Evolutionary conservation across 75 land plant genomes (phyloP).

Genomic region (Pinus albicaulis): DNA sequence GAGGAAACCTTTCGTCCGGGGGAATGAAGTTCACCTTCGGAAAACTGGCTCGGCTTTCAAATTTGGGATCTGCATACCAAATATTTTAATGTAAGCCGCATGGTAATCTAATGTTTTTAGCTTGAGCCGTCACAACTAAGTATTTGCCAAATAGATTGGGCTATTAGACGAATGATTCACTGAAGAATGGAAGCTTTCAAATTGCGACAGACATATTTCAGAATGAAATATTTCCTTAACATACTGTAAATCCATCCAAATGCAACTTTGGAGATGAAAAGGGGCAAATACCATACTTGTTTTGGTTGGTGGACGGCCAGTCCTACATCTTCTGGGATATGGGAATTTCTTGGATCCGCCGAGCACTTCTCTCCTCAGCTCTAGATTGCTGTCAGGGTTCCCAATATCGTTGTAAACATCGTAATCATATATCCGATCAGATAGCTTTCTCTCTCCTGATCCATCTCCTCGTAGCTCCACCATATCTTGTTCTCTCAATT

Average conservation of each 20-base stretch:
- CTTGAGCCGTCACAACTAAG: too few relatives aligned
- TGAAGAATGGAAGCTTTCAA: too few relatives aligned
- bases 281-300: background rate
- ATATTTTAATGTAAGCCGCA: too few relatives aligned
- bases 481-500: slow-evolving; percentile 49
- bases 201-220: too few relatives aligned
- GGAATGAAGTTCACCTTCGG: background rate
- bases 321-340: background rate
- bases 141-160: too few relatives aligned
- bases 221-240: too few relatives aligned
- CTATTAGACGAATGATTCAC: too few relatives aligned
- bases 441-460: slow-evolving; percentile 12
- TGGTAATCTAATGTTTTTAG: too few relatives aligned
- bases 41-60: too few relatives aligned
- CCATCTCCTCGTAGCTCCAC: slow-evolving; percentile 14
- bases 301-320: background rate
- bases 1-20: background rate
- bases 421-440: slow-evolving; percentile 21
- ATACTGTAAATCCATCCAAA: too few relatives aligned
- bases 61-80: too few relatives aligned
- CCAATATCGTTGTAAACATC: slow-evolving; percentile 24
- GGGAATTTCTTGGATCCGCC: background rate
- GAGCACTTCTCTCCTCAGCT: background rate
- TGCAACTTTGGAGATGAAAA: too few relatives aligned
- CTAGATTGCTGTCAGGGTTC: background rate